A percentile compares a stretch with the other conserved stretches of the same genome.
phyloP scores from a whole-genome alignment of 257 asterid genomes.

The Solanum neorickii region DNA sequence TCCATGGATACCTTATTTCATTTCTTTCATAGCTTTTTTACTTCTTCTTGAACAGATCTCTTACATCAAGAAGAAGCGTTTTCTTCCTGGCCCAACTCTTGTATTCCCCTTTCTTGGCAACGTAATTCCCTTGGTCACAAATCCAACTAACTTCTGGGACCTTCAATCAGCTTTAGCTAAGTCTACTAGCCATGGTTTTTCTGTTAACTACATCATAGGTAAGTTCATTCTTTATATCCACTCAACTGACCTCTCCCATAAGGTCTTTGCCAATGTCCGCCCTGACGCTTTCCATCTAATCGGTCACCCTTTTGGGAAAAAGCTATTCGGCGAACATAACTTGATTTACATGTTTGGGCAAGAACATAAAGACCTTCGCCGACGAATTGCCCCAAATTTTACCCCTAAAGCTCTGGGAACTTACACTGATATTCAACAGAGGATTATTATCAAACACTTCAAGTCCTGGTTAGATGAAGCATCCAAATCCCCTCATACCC shows the following conservation, averaged over 20 bases:
- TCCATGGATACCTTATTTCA: slow-evolving; percentile 32
- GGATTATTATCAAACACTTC: slow-evolving; percentile 52
- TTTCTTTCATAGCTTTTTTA: slow-evolving; percentile 27
- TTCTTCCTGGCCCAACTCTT: slow-evolving; percentile 70
- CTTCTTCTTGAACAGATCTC: slow-evolving; percentile 62
- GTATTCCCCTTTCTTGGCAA: slow-evolving; percentile 72
- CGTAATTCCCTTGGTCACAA: slow-evolving; percentile 46
- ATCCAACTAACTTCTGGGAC: slow-evolving; percentile 69
- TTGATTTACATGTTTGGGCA: slow-evolving; percentile 84
- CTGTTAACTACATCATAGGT: slow-evolving; percentile 72
- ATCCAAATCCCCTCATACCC: not conserved
- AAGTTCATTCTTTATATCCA: slow-evolving; percentile 69
- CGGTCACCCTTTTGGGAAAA: slow-evolving; percentile 88
- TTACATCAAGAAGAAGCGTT: slow-evolving; percentile 55
- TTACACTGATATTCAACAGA: slow-evolving; percentile 52
- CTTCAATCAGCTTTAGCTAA: slow-evolving; percentile 54
- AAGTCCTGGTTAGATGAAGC: slow-evolving; percentile 34
- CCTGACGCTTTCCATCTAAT: slow-evolving; percentile 88
- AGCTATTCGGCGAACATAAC: slow-evolving; percentile 79
- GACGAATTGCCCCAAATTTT: slow-evolving; percentile 74
- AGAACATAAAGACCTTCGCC: slow-evolving; percentile 71
- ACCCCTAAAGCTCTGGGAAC: slow-evolving; percentile 68
- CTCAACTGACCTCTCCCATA: slow-evolving; percentile 67
- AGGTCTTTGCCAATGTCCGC: slow-evolving; percentile 71
- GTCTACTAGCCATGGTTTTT: slow-evolving; percentile 52